Evolutionary conservation across 2,329 filamentous ascomycete species (phyloP), one percentile per base, ranked within the genome.

Genomic region (Alternaria longipes): DNA sequence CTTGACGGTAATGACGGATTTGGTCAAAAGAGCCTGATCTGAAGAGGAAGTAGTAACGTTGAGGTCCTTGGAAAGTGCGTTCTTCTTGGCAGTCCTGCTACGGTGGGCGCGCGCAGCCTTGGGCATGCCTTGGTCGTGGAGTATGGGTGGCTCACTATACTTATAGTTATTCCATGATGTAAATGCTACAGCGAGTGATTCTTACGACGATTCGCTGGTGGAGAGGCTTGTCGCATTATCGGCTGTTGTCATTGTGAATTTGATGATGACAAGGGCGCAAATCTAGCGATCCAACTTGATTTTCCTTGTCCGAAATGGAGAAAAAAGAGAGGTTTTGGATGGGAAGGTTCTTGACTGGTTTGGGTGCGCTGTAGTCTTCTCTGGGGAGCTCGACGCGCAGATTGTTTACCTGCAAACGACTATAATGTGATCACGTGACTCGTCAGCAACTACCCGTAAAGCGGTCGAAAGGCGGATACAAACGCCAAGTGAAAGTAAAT

Each of bases 401-500:
- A 8, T 16, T 57, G 11, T 52, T 44, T 44, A 32, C 50, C 16
- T 53, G 38, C 55, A 53, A 53, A 57, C 55, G 40, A 40, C n/a
- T 14, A 30, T 11, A 16, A 16, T 8, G 8, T n/a, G n/a, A 42
- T 18, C 54, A 52, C 46, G n/a, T 57, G 47, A 36, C 22, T 32
- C 24, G 28, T 14, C 28, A 44, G 28, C 47, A 44, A 24, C 18
- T 20, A n/a, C 20, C 38, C 22, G 24, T 18, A n/a, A 12, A 12
- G 24, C 24, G 34, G 26, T 34, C 55, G 32, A 52, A 53, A 20
- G 22, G 12, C 32, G 11, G 42, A n/a, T 20, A 20, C 14, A 8
- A 36, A 28, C 32, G 8, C 12, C 6, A 28, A 11, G 45, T 16
- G 11, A 20, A 11, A 52, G n/a, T 45, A 20, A 38, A 36, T n/a